A percentile compares a stretch with the other conserved stretches of the same genome.
Evolutionary conservation across 345 rosid species (phyloP).

Genomic region (Jatropha curcas): DNA sequence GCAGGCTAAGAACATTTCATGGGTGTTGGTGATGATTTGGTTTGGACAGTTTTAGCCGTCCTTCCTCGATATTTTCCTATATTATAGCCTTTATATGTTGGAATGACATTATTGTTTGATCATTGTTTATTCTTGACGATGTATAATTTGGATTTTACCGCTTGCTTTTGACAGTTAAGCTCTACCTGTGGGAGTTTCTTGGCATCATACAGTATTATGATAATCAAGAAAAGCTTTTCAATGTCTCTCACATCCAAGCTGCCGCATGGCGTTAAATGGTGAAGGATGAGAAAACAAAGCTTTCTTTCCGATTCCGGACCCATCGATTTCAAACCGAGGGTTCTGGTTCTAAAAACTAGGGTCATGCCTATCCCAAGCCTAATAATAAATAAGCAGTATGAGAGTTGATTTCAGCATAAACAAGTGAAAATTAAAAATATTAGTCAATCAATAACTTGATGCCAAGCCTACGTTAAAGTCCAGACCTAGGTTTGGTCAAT

Average conservation of each 20-base stretch:
- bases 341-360: no score
- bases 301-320: no score
- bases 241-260: background rate
- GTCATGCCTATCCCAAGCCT: no score
- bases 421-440: no score
- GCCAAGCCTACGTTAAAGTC: no score
- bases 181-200: background rate
- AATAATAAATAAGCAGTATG: no score
- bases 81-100: background rate
- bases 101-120: background rate
- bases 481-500: no score
- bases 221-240: background rate
- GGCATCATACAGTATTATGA: background rate
- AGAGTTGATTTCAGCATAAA: no score
- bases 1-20: no score
- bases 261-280: constrained; percentile 11
- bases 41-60: constrained; percentile 8
- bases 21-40: background rate
- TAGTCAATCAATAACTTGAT: no score
- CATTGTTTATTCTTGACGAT: background rate
- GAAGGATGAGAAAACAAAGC: background rate
- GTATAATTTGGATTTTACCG: background rate
- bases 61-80: background rate
- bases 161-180: background rate
- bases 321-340: no score